Percentiles rank a stretch among this genome's conserved stretches.
phyloP scores from a whole-genome alignment of 2,329 filamentous ascomycete genomes.

The Diaporthe vaccinii region DNA sequence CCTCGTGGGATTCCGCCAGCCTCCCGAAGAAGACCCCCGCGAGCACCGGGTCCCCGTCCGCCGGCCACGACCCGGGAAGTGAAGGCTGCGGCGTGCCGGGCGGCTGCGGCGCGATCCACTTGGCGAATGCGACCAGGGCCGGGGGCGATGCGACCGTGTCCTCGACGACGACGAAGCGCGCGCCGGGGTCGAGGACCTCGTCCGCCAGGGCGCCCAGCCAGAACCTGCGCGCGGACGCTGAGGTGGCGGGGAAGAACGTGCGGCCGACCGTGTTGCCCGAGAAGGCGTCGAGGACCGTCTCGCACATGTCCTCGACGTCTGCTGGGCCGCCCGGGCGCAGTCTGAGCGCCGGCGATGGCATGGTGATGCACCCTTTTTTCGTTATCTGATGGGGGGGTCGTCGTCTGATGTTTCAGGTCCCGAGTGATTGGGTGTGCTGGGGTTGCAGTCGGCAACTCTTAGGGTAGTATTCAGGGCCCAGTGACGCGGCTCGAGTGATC shows the following conservation, averaged over 20 bases:
- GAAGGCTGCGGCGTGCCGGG: conserved; percentile 47
- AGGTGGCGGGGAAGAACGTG: conserved; percentile 53
- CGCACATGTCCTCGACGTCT: conserved; percentile 57
- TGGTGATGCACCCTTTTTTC: background rate
- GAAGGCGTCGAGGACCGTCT: conserved; percentile 63
- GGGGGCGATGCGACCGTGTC: conserved; percentile 46
- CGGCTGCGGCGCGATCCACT: conserved; percentile 55
- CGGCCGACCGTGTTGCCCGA: conserved; percentile 52
- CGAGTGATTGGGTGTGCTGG: background rate
- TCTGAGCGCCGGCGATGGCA: conserved; percentile 37
- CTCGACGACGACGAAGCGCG: conserved; percentile 56
- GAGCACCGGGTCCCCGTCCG: conserved; percentile 52
- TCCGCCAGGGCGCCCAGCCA: conserved; percentile 52
- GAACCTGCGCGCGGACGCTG: conserved; percentile 48
- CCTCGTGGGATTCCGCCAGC: conserved; percentile 52
- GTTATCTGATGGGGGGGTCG: background rate
- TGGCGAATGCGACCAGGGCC: conserved; percentile 59
- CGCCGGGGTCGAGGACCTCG: conserved; percentile 56
- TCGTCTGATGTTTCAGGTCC: conserved; percentile 32
- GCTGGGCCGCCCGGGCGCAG: conserved; percentile 55
- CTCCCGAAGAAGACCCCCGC: conserved; percentile 57
- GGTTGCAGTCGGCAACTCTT: background rate
- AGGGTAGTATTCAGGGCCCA: conserved; percentile 14
- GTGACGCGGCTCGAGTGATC: conserved; percentile 1
- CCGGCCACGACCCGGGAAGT: conserved; percentile 54